phyloP scores from a whole-genome alignment of 805 yeast species.

The Schwanniomyces sp. region DNA sequence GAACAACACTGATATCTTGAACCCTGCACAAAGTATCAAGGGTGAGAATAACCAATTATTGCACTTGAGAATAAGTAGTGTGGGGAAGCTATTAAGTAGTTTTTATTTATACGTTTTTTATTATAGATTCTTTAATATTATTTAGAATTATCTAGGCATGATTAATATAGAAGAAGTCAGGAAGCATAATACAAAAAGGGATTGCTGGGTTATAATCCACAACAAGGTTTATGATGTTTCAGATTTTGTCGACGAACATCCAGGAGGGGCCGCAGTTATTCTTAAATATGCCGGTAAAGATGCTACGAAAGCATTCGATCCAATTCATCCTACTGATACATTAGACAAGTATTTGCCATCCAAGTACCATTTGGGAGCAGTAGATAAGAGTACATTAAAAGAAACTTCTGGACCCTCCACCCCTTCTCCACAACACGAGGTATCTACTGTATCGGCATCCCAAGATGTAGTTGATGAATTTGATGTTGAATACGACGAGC shows the following conservation, averaged over 20 bases:
- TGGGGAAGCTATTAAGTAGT: no score
- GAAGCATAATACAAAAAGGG: slow-evolving; percentile 54
- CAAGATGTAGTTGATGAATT: slow-evolving; percentile 29
- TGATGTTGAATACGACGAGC: slow-evolving; percentile 45
- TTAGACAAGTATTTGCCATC: slow-evolving; percentile 62
- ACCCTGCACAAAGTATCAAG: no score
- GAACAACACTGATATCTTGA: no score
- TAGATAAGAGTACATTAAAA: slow-evolving; percentile 13
- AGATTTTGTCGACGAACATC: slow-evolving; percentile 56
- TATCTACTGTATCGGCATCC: background rate
- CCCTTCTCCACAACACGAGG: background rate
- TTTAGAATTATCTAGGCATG: slow-evolving; percentile 5
- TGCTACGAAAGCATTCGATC: slow-evolving; percentile 82
- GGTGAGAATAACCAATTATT: no score
- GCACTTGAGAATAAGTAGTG: no score
- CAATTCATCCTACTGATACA: slow-evolving; percentile 89
- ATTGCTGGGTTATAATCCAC: slow-evolving; percentile 84
- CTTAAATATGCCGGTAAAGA: slow-evolving; percentile 50
- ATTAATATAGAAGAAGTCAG: slow-evolving; percentile 29
- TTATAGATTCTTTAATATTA: background rate
- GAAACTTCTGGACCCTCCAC: slow-evolving; percentile 1
- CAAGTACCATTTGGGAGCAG: slow-evolving; percentile 36
- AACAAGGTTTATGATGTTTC: slow-evolving; percentile 80
- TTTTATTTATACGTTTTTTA: no score
- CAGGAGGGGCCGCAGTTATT: slow-evolving; percentile 60